Evolutionary conservation across 2,329 filamentous ascomycete species (phyloP), one percentile per base, ranked within the genome.

Genomic region (Fusarium incarnatum): DNA sequence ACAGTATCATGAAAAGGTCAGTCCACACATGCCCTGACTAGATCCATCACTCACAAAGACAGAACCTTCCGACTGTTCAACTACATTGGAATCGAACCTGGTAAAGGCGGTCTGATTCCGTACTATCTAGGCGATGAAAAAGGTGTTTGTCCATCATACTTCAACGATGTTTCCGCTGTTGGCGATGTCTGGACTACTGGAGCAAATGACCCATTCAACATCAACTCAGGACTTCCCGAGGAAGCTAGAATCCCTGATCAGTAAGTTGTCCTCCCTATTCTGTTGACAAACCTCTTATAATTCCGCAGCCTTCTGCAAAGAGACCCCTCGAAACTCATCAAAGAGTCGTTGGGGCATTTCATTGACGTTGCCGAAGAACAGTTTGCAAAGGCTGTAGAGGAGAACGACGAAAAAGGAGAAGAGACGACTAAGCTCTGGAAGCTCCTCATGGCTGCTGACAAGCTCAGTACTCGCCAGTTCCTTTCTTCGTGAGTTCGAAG

Each of bases 31-130:
- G 22, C 22, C 22, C 5, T 22, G 22, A 22, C 3, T n/a, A 22
- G 22, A 0, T 9, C 16, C 6, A 7, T 18, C 22, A 1, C 45
- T 54, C 6, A 18, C 8, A 10, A 9, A 1, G 0, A 20, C 5
- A 74, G 72, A 32, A 74, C 65, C 11, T 74, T 74, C 16, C 60
- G 60, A 27, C 16, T 73, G 5, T 74, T 73, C 48, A 48, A 68
- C 1, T 56, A 58, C 18, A 56, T 74, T 8, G 70, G 68, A n/a
- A 20, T 73, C 5, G 18, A 22, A 22, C 22, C 22, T 22, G 22
- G 22, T 3, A 22, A 22, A 22, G 22, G 22, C 5, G 22, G 22
- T 5, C 22, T 22, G 5, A 22, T 22, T 22, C 22, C 22, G 22
- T 22, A 22, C 22, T 22, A 22, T 22, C 22, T 22, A 3, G 22